Evolutionary conservation across 768 basidiomycete species (phyloP), one percentile per base, ranked within the genome.

Genomic region (Jaapia argillacea): DNA sequence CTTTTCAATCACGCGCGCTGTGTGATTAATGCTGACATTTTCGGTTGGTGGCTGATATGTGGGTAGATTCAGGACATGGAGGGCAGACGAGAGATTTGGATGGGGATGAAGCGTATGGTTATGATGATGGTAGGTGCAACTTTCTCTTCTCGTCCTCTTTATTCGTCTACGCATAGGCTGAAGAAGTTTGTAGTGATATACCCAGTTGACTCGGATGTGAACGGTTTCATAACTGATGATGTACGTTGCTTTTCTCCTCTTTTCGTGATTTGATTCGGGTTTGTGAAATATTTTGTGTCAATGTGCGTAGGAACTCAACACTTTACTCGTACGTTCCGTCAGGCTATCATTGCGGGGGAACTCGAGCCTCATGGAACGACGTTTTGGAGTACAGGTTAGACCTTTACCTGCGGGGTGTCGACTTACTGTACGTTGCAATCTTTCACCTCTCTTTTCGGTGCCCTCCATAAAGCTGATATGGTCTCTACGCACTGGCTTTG

Each of bases 401-500:
- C 72, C 79, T 18, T 71, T 98, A 1, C 92, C 92, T n/a, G 55
- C 76, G 6, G 91, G 92, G 1, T 96, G 93, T 58, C 81, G 94
- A 36, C 65, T 99, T 40, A 97, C 94, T 4, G 86, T 84, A 59
- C 56, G 85, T 33, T 10, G 10, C 16, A 33, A 10, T 16, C 10
- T 28, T 2, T 41, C 10, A 22, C 12, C 12, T n/a, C n/a, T n/a
- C n/a, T 25, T 16, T 1, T n/a, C 25, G 33, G 1, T 10, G n/a
- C 14, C 10, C 26, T 2, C 39, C 10, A 22, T 12, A 14, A n/a
- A n/a, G 16, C 16, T 18, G 21, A 3, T 16, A 41, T 7, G 4
- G 36, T 16, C 21, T 21, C 6, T 26, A 16, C 28, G 10, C 10
- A 33, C 28, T 12, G 6, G 22, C 44, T 21, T 22, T 20, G 23